Percentiles rank a stretch among this genome's conserved stretches.
Evolutionary conservation across 202 grass and related monocot genomes (phyloP).

Genomic region (Setaria italica): DNA sequence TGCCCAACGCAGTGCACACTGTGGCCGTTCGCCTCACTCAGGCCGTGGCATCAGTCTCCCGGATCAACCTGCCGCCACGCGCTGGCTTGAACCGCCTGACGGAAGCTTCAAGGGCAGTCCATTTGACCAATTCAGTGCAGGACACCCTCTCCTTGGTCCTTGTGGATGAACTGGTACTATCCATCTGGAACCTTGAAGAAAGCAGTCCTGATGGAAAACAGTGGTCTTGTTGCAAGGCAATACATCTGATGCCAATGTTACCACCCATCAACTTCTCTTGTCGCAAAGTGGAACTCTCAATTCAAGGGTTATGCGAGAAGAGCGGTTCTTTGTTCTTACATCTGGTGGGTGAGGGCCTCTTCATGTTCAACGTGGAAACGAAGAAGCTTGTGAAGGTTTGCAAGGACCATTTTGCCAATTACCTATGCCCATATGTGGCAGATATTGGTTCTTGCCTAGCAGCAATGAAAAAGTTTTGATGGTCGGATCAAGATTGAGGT

Average conservation of each 20-base stretch:
- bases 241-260: constrained; percentile 25
- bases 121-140: constrained; percentile 21
- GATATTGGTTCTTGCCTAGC: constrained; percentile 22
- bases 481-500: constrained; percentile 7
- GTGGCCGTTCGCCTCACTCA: neutral
- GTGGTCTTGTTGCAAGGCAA: constrained; percentile 22
- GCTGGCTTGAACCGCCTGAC: neutral
- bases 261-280: neutral
- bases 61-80: constrained; percentile 4
- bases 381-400: neutral
- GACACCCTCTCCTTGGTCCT: constrained; percentile 31
- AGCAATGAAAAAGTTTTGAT: constrained; percentile 39
- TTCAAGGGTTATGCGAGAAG: constrained; percentile 25
- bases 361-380: neutral
- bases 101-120: neutral
- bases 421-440: constrained; percentile 21
- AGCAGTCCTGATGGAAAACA: neutral
- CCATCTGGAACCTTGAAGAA: constrained; percentile 29
- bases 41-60: neutral
- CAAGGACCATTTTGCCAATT: constrained; percentile 18
- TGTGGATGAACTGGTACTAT: constrained; percentile 35
- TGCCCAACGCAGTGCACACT: constrained; percentile 25
- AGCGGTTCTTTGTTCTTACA: constrained; percentile 34
- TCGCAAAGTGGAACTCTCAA: neutral
- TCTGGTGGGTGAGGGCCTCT: constrained; percentile 16